Evolutionary conservation across 2,329 filamentous ascomycete genomes (phyloP), one percentile per base, ranked within the genome.

Genomic region (Aspergillus pseudotamarii): DNA sequence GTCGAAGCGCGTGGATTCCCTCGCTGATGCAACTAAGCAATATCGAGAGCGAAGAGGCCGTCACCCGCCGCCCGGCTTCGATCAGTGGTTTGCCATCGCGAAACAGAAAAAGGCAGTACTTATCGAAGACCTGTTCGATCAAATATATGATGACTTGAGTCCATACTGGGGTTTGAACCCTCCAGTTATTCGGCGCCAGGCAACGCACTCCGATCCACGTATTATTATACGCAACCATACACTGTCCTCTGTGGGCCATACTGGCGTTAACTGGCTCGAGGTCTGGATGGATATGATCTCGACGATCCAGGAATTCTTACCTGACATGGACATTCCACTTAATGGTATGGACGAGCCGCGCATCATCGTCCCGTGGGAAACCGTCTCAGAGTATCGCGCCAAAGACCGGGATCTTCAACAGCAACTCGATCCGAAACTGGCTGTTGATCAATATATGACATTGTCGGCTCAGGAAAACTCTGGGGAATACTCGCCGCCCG

Each of bases 21-120:
- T 41, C 1, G 38, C 38, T n/a, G 38, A 41, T n/a, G 38, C 38
- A 41, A n/a, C 38, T 6, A 41, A 41, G 38, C 38, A 77, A 38
- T 85, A 85, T 62, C 74, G 82, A 11, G 53, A 69, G 21, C 74
- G 79, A 21, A 71, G 81, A 61, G 82, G 82, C 1, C 75, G 83
- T 38, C 81, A 84, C 64, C 83, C 83, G 16, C 83, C 83, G 9
- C 83, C 83, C 1, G 74, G 76, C 2, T 85, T 85, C 66, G 81
- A 82, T 53, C 63, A 71, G 43, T 85, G 83, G 83, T 81, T 77
- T 65, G 64, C 75, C 5, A 84, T 78, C 67, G 83, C 83, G 11
- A 69, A 75, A 28, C 72, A 75, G 11, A 70, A 80, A 51, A 71
- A 79, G 54, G 77, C 80, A 1, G 43, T 84, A 34, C 73, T 85